Conservation (phyloP, 176 grass and related monocot genomes). For the Tillandsia fasciculata region DNA sequence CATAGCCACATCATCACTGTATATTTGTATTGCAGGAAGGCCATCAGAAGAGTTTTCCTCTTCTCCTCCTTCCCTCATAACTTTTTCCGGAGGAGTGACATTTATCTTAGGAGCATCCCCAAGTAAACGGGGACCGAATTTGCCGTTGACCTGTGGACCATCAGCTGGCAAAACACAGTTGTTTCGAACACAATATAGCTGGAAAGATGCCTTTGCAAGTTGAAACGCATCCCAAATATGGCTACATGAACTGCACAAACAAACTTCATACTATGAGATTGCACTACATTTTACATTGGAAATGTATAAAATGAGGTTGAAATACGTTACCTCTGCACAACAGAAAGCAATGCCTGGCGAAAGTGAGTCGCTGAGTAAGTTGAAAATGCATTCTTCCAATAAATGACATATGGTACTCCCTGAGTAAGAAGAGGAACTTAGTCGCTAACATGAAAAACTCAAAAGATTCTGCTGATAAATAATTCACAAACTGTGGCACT, state of each 20-base stretch:
- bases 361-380: constrained; percentile 89
- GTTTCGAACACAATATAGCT: constrained; percentile 69
- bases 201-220: constrained; percentile 91
- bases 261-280: background rate
- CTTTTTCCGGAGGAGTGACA: constrained; percentile 44
- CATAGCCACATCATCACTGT: constrained; percentile 66
- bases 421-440: constrained; percentile 29
- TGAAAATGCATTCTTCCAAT: constrained; percentile 90
- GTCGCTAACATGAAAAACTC: too few species aligned
- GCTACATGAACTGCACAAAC: constrained; percentile 70
- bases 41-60: constrained; percentile 44
- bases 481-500: too few species aligned
- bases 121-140: constrained; percentile 70
- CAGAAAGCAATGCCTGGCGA: constrained; percentile 80
- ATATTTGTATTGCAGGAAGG: constrained; percentile 69
- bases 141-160: constrained; percentile 43
- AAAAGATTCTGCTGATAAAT: too few species aligned
- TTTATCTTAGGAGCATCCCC: constrained; percentile 93
- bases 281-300: background rate
- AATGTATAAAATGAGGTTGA: background rate
- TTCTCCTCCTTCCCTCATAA: constrained; percentile 42
- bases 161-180: constrained; percentile 48
- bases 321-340: constrained; percentile 73
- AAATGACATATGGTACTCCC: constrained; percentile 98
- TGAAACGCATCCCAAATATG: constrained; percentile 99